Conservation (phyloP, 768 basidiomycete species). For the Russula dissimulans region DNA sequence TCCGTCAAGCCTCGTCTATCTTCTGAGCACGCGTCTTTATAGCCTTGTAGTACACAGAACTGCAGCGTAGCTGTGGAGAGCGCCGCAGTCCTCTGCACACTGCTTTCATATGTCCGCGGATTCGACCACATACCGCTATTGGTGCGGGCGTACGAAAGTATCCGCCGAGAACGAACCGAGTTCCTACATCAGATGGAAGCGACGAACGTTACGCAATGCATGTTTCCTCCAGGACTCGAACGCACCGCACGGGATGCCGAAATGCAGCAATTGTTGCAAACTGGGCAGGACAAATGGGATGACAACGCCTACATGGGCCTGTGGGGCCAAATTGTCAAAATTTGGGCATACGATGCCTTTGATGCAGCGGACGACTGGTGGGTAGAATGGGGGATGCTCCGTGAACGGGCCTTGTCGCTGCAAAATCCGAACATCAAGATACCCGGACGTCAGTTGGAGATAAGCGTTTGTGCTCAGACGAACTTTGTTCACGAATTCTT, state of each 20-base stretch:
- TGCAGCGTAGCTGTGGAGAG: slow-evolving; percentile 12
- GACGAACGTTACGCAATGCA: background rate
- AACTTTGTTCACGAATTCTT: background rate
- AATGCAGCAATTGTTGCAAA: background rate
- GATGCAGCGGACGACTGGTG: slow-evolving; percentile 21
- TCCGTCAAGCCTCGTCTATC: background rate
- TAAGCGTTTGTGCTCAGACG: background rate
- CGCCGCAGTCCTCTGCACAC: slow-evolving; percentile 9
- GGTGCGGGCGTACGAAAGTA: slow-evolving; percentile 10
- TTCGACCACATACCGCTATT: slow-evolving; percentile 12
- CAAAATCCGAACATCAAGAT: background rate
- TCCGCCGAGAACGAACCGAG: slow-evolving; percentile 7
- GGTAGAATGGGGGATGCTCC: slow-evolving; percentile 19
- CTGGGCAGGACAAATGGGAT: slow-evolving; percentile 6
- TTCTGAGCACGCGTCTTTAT: background rate
- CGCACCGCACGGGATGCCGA: slow-evolving; percentile 1
- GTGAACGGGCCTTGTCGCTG: slow-evolving; percentile 9
- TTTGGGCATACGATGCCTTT: slow-evolving; percentile 18
- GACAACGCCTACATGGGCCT: slow-evolving; percentile 12
- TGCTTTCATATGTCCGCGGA: slow-evolving; percentile 12
- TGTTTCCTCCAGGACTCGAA: slow-evolving; percentile 17
- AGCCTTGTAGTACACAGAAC: slow-evolving; percentile 14
- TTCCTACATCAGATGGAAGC: slow-evolving; percentile 6
- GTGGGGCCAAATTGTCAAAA: slow-evolving; percentile 11
- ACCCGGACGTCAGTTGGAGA: background rate